These are phyloP conservation scores for Phalaenopsis hybrid DNA, from an alignment of 116 monocot genomes.

Conservation along the genomic window DNA sequence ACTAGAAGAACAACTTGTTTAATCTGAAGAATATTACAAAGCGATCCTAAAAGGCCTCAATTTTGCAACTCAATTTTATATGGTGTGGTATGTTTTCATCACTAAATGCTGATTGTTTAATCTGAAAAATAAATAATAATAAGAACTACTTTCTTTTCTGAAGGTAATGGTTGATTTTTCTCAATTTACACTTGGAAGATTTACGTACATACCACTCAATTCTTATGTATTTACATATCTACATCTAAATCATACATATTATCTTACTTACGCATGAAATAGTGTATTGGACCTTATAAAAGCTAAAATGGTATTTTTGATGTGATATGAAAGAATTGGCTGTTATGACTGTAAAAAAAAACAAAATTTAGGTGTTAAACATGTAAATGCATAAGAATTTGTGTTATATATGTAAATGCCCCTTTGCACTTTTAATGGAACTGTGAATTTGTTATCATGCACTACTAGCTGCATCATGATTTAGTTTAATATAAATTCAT, in stretches of 20 bases:
- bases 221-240: too few relatives aligned
- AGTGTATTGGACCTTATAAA: too few relatives aligned
- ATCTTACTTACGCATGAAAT: too few relatives aligned
- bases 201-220: too few relatives aligned
- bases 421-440: conserved; percentile 12
- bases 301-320: too few relatives aligned
- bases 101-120: not conserved
- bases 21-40: not conserved
- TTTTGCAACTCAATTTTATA: not conserved
- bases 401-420: too few relatives aligned
- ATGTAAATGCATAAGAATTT: too few relatives aligned
- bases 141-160: not conserved
- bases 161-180: not conserved
- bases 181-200: not conserved
- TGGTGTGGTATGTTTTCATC: not conserved
- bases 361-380: too few relatives aligned
- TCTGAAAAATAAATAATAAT: not conserved
- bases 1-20: too few relatives aligned
- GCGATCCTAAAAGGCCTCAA: not conserved
- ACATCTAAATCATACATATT: too few relatives aligned
- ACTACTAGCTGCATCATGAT: not conserved
- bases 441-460: not conserved
- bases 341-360: too few relatives aligned
- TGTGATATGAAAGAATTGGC: too few relatives aligned
- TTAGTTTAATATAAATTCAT: not conserved